These are phyloP conservation scores for Claviceps sp. DNA, from an alignment of 2,329 filamentous ascomycete genomes.

Conservation along the genomic window DNA sequence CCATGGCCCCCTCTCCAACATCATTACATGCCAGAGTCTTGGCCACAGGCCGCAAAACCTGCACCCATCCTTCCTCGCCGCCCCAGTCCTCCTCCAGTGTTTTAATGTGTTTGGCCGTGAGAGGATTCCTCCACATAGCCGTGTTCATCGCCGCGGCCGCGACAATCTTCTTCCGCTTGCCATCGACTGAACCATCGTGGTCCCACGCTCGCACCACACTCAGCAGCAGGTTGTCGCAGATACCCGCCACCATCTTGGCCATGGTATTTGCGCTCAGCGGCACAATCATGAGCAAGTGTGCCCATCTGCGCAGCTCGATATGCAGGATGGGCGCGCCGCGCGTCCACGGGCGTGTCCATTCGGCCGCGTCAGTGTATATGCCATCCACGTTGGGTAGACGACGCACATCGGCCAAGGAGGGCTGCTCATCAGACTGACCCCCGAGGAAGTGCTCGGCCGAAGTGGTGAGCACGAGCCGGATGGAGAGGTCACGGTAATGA, in stretches of 20 bases:
- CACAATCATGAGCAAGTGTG: constrained; percentile 65
- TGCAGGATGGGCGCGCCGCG: constrained; percentile 73
- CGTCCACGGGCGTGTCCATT: constrained; percentile 69
- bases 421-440: constrained; percentile 67
- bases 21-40: constrained; percentile 80
- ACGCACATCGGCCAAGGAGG: constrained; percentile 45
- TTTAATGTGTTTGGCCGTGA: constrained; percentile 59
- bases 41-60: constrained; percentile 57
- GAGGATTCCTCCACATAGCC: constrained; percentile 77
- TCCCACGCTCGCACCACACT: constrained; percentile 80
- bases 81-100: constrained; percentile 67
- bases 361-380: constrained; percentile 72
- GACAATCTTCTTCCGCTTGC: constrained; percentile 47
- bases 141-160: constrained; percentile 81
- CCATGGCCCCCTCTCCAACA: constrained; percentile 71
- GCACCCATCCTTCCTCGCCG: constrained; percentile 34
- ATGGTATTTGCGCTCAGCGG: constrained; percentile 76
- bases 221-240: constrained; percentile 65
- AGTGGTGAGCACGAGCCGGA: constrained; percentile 71
- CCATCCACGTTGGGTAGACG: constrained; percentile 60
- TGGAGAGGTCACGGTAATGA: constrained; percentile 46
- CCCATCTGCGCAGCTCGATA: constrained; percentile 72
- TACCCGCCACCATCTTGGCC: constrained; percentile 68
- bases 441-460: constrained; percentile 63
- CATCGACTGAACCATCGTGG: constrained; percentile 47